These are phyloP conservation scores for Exophiala mesophila DNA, from an alignment of 2,329 filamentous ascomycete genomes.

Conservation along the genomic window DNA sequence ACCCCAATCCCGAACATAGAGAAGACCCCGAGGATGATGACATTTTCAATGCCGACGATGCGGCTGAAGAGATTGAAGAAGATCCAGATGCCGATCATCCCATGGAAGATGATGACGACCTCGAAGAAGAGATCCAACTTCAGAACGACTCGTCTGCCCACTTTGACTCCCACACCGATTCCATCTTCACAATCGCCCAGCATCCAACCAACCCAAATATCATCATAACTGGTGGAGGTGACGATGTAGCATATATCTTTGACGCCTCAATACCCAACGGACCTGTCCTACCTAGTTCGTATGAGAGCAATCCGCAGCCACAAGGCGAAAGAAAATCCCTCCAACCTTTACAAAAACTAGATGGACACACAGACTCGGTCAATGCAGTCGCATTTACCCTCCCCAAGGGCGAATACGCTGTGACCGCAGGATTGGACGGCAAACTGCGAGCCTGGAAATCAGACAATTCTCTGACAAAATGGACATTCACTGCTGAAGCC, in stretches of 20 bases:
- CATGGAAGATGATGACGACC: conserved; percentile 65
- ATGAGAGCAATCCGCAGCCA: conserved; percentile 61
- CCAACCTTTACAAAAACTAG: conserved; percentile 64
- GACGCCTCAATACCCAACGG: conserved; percentile 59
- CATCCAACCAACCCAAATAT: conserved; percentile 75
- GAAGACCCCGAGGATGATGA: conserved; percentile 49
- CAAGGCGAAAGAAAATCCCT: conserved; percentile 57
- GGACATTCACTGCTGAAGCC: conserved; percentile 67
- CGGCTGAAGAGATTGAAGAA: conserved; percentile 65
- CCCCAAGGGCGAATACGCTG: conserved; percentile 74
- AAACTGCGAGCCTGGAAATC: conserved; percentile 66
- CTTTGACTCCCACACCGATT: conserved; percentile 86
- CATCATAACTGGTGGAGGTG: conserved; percentile 80
- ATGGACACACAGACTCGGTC: conserved; percentile 89
- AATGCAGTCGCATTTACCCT: conserved; percentile 81
- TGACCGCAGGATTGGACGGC: conserved; percentile 86
- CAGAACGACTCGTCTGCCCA: conserved; percentile 91
- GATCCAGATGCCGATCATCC: conserved; percentile 63
- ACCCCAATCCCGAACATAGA: conserved; percentile 23
- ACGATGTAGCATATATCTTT: conserved; percentile 82
- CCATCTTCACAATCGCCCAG: conserved; percentile 90
- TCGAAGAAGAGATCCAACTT: conserved; percentile 65
- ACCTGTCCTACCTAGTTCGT: conserved; percentile 72
- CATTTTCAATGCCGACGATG: conserved; percentile 72
- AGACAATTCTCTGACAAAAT: conserved; percentile 46